Evolutionary conservation across 139 green algal genomes (phyloP).

Genomic region (Picochlorum costavermella): DNA sequence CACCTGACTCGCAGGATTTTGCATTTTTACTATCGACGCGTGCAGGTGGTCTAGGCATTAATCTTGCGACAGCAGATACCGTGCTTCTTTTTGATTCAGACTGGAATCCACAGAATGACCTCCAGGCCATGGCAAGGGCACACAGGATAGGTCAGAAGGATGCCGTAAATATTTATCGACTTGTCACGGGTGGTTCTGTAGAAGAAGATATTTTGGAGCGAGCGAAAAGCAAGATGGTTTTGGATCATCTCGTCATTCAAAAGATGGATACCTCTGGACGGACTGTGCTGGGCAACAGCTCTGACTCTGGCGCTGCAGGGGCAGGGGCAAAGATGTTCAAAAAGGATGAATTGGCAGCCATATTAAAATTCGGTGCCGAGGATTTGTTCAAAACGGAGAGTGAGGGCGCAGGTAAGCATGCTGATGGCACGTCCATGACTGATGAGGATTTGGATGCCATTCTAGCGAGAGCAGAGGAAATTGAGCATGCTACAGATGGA

Average conservation of each 20-base stretch:
- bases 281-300: slow-evolving; percentile 55
- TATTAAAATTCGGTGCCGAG: slow-evolving; percentile 90
- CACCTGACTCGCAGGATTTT: slow-evolving; percentile 75
- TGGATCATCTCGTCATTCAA: slow-evolving; percentile 94
- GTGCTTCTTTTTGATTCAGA: slow-evolving; percentile 75
- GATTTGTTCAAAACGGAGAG: slow-evolving; percentile 81
- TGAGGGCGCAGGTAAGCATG: slow-evolving; percentile 23
- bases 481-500: slow-evolving; percentile 29
- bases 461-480: slow-evolving; percentile 75
- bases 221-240: slow-evolving; percentile 82
- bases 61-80: slow-evolving; percentile 78
- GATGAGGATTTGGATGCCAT: slow-evolving; percentile 89
- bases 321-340: slow-evolving; percentile 68
- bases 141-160: slow-evolving; percentile 94
- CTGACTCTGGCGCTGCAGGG: slow-evolving; percentile 16
- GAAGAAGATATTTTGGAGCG: slow-evolving; percentile 4
- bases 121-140: slow-evolving; percentile 87
- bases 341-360: slow-evolving; percentile 93
- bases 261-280: slow-evolving; percentile 82
- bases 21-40: slow-evolving; percentile 89
- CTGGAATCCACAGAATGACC: slow-evolving; percentile 65
- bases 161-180: slow-evolving; percentile 87
- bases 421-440: slow-evolving; percentile 34
- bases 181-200: slow-evolving; percentile 7
- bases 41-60: slow-evolving; percentile 81